Evolutionary conservation across 805 yeast genomes (phyloP), one percentile per base, ranked within the genome.

Genomic region (Candida palmyrensis): DNA sequence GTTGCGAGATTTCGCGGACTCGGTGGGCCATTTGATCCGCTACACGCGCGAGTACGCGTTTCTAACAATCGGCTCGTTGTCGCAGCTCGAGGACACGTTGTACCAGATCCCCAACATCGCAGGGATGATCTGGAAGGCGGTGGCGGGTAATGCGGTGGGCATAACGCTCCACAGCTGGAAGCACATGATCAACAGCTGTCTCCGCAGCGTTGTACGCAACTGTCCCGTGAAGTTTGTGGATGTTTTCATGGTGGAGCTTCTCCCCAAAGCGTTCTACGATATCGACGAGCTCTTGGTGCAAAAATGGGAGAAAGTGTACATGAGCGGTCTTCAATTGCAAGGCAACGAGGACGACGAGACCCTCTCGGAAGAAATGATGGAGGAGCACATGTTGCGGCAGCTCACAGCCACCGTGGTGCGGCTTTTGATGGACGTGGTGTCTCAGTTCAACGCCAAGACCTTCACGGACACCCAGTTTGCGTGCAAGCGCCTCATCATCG

Each of bases 291-390:
- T 87, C n/a, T 62, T 92, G 23, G 73, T 77, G n/a, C 63, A 62
- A 18, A 80, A 74, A 52, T 92, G 98, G 98, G 75, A 70, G 18
- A 68, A 66, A 42, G 84, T 78, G 13, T 76, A 73, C 51, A 57
- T 63, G 34, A 77, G 72, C 20, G 81, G 82, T 3, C 49, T 75
- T 24, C 77, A 74, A 42, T 56, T 71, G 25, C 76, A 72, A 44
- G 79, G 79, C 1, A 70, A 72, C 27, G 77, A 73, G 27, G 81
- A 78, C 40, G 95, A 88, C 46, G 89, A 79, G 33, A 85, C 87
- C 16, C 68, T 90, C 48, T 81, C 92, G n/a, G 96, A 89, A 45
- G 98, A 92, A 52, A 92, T 92, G 94, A 82, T 92, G 84, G 97
- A 90, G 45, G 98, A 92, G 53, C 96, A 90, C 56, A 73, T 90